Evolutionary conservation across 2,329 filamentous ascomycete species (phyloP), one percentile per base, ranked within the genome.

Genomic region (Leptographium galeiforme): DNA sequence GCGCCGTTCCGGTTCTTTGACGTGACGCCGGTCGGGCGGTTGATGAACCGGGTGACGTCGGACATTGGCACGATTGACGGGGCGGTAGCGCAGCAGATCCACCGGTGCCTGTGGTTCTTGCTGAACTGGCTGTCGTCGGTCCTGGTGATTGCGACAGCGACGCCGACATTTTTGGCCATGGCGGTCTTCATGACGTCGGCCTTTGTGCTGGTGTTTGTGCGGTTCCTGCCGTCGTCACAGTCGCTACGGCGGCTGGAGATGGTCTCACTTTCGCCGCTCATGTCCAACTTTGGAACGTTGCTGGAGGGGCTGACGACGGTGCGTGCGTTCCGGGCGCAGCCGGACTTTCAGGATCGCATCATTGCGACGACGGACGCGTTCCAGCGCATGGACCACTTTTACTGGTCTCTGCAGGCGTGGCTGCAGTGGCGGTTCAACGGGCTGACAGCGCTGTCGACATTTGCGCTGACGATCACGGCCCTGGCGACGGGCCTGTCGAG

Each of bases 361-460:
- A 84, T 96, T 38, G 72, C 76, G 2, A 89, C 89, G 0, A 89
- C 89, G 0, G 89, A 95, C 63, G 82, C 82, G 18, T 95, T 95
- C 63, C 90, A 95, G 65, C 89, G 89, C 64, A 93, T 95, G 77
- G 90, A 96, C 62, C 90, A 96, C 65, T 95, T 95, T 69, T 95
- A 94, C 69, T 95, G 89, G 85, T 87, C 83, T 55, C 74, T 94
- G 45, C 88, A 94, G 59, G 81, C 82, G 8, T 95, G 89, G 89
- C 74, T 95, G 2, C 82, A 83, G 64, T 89, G 85, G 62, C 81
- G 89, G 13, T 91, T 93, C 53, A 84, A 88, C 60, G 67, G 73
- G 10, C 68, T 90, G 7, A 88, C 88, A 0, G 85, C 85, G 0
- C 64, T 78, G 4, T 87, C 87, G 8, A 89, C 86, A 0, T 85